Base-by-base conservation (phyloP, 179 eudicot genomes). In the Beta corolliflora region DNA sequence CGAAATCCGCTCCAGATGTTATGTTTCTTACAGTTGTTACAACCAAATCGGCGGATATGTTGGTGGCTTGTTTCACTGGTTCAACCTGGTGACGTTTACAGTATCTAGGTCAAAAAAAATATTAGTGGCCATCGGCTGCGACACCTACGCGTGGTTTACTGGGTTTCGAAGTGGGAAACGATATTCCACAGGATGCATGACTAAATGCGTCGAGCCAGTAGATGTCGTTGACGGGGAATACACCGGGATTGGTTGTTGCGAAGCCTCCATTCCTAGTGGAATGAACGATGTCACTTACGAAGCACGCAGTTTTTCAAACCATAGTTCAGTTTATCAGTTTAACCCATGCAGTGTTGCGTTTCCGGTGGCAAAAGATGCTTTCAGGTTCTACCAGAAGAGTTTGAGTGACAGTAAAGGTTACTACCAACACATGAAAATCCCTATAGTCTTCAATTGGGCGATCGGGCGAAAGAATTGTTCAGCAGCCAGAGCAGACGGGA, bases 181-280 rank as follows among this genome's bases (percentile, higher is more conserved):
- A 0, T 87, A 81, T 72, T 0, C 0, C 2, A 85, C 84, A 7
- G 88, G 88, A 45, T 89, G 89, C 75, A 82, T 74, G 76, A 73
- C 87, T 3, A 8, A 0, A 1, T 89, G 91, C 7, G 3, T 29
- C 5, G 18, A 2, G 21, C 0, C 48, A 21, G 0, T 5, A 0
- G 77, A 85, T 45, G 81, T 80, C 0, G 25, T 19, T 2, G 74
- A 79, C 14, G 78, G 77, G 0, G 50, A 78, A 0, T 89, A 89
- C 25, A 52, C 84, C 0, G 89, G 91, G 14, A 15, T 77, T 0
- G 89, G 89, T 0, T 89, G 91, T 64, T 89, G 89, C 48, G 77
- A 83, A 46, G 78, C 83, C 1, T 52, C 80, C 0, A 85, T 85
- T 6, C 88, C 88, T 0, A 76, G 64, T 0, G 88, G 85, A 0